Percentiles rank a stretch among this genome's conserved stretches.
phyloP scores from a whole-genome alignment of 2,329 filamentous ascomycete genomes.

The Fusarium cicatricum region DNA sequence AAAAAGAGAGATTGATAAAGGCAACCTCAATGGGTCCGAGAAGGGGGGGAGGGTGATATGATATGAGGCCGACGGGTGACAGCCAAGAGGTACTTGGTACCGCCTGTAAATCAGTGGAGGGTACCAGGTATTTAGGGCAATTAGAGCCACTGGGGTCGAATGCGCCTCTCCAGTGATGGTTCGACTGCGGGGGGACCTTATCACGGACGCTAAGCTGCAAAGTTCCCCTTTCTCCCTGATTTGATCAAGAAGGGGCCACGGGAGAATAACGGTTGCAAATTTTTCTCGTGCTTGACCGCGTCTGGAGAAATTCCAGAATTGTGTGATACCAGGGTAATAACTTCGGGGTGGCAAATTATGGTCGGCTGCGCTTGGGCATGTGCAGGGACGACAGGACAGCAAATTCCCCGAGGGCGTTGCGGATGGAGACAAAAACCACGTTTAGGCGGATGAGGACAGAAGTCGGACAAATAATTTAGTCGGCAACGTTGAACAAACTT shows the following conservation, averaged over 20 bases:
- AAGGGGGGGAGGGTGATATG: conserved; percentile 32
- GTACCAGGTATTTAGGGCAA: conserved; percentile 31
- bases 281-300: conserved; percentile 37
- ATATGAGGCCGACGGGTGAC: conserved; percentile 33
- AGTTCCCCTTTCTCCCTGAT: conserved; percentile 37
- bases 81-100: conserved; percentile 32
- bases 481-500: conserved; percentile 14
- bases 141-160: conserved; percentile 23
- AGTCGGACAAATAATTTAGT: conserved; percentile 11
- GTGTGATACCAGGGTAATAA: conserved; percentile 40
- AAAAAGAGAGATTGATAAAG: conserved; percentile 19
- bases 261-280: conserved; percentile 24
- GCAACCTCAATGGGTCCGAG: conserved; percentile 24
- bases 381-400: conserved; percentile 41
- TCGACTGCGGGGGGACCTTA: conserved; percentile 42
- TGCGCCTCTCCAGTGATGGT: conserved; percentile 34
- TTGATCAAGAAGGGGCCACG: conserved; percentile 31
- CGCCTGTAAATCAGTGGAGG: conserved; percentile 34
- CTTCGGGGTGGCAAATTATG: conserved; percentile 40
- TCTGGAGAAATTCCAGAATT: conserved; percentile 38
- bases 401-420: conserved; percentile 37
- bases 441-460: conserved; percentile 19
- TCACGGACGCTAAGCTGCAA: conserved; percentile 31
- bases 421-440: conserved; percentile 23
- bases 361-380: conserved; percentile 36